Percentiles rank a stretch among this genome's conserved stretches.
Conservation (phyloP, 169 alveolate genomes). For the Theileria orientalis region DNA sequence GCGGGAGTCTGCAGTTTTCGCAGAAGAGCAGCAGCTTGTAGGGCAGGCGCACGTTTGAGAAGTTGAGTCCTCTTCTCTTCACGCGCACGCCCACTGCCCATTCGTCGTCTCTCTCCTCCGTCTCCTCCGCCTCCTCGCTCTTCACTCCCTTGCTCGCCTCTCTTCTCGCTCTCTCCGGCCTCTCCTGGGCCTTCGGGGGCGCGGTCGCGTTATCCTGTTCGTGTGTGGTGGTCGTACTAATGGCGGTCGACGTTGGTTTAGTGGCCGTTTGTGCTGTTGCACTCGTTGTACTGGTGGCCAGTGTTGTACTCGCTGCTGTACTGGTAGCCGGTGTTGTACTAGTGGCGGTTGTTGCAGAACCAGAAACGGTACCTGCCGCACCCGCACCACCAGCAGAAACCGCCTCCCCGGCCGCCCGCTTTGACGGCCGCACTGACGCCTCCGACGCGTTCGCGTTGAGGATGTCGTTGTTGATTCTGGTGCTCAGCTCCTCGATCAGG, state of each 20-base stretch:
- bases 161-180: background rate
- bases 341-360: too few relatives aligned
- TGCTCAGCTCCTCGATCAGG: conserved; percentile 69
- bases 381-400: background rate
- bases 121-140: conserved; percentile 24
- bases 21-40: conserved; percentile 64
- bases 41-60: conserved; percentile 68
- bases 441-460: conserved; percentile 36
- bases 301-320: too few relatives aligned
- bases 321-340: background rate
- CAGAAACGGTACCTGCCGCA: background rate
- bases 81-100: conserved; percentile 58
- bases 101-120: conserved; percentile 64
- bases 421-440: conserved; percentile 3
- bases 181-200: background rate
- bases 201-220: background rate
- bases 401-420: background rate
- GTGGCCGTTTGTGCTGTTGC: background rate
- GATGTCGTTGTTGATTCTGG: conserved; percentile 53
- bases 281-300: background rate
- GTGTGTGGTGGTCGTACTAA: background rate
- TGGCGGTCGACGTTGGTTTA: background rate
- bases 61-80: conserved; percentile 68
- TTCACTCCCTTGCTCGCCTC: background rate
- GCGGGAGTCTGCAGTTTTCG: conserved; percentile 76